Evolutionary conservation across 768 basidiomycete genomes (phyloP).

Genomic region (Cystofilobasidium capitatum): DNA sequence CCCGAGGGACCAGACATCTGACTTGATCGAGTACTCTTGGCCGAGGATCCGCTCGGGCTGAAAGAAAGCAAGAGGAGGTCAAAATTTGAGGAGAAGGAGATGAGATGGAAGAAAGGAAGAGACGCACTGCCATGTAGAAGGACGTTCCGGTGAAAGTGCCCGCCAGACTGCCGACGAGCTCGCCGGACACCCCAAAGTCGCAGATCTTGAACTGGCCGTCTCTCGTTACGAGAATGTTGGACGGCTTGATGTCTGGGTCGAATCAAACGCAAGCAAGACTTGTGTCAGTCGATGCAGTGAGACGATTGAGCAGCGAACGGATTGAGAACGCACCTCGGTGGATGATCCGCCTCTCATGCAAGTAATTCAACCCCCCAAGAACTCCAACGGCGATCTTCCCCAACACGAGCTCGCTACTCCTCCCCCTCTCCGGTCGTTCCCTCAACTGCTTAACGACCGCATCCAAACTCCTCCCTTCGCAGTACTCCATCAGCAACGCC

Average conservation of each 20-base stretch:
- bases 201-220: conserved; percentile 40
- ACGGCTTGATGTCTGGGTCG: conserved; percentile 37
- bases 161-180: conserved; percentile 38
- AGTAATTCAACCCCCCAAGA: conserved; percentile 38
- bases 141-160: conserved; percentile 41
- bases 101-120: background rate
- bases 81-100: background rate
- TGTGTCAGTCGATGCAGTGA: background rate
- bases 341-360: conserved; percentile 39
- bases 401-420: conserved; percentile 39
- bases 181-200: conserved; percentile 42
- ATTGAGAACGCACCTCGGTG: conserved; percentile 31
- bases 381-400: conserved; percentile 39
- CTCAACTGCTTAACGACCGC: conserved; percentile 30
- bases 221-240: conserved; percentile 39
- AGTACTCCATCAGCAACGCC: conserved; percentile 41
- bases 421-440: conserved; percentile 34
- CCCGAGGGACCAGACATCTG: conserved; percentile 42
- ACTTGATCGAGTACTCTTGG: conserved; percentile 39
- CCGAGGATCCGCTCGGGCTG: conserved; percentile 41
- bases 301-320: background rate
- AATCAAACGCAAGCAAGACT: background rate
- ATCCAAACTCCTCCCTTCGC: conserved; percentile 40
- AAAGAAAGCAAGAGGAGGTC: background rate
- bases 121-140: conserved; percentile 42